Base-by-base conservation (phyloP, 2,329 filamentous ascomycete species). In the Beauveria bassiana region DNA sequence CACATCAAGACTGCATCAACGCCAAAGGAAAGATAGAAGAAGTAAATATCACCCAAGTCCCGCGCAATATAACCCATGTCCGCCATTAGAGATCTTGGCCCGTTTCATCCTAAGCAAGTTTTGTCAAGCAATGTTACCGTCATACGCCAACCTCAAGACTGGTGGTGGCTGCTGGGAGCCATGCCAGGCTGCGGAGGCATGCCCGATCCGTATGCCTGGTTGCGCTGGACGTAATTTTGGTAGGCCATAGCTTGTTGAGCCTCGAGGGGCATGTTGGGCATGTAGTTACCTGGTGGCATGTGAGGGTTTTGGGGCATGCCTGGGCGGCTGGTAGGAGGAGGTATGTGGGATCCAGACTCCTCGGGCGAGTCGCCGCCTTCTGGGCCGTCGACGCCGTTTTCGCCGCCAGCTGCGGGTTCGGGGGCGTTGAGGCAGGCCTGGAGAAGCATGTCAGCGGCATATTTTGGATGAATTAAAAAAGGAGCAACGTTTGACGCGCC, bases 351-450 rank as follows among this genome's bases (percentile, higher is more conserved):
- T 70, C 89, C 87, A 64, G 92, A 87, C 74, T 98, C 95, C 76
- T 98, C 95, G 59, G 93, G 93, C 1, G 93, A 96, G 67, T 97
- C 92, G 70, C 91, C 89, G 66, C 89, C 85, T 68, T 89, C 88
- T 65, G 81, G 77, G 66, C 89, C 88, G 66, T 93, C 89, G 64
- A 90, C 88, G 57, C 89, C 89, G 68, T 92, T 92, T 72, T 96
- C 91, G 70, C 86, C 87, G 70, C 90, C 90, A 40, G 86, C 84
- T 26, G 87, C 82, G 56, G 93, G 93, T 75, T 99, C 95, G 47
- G 95, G 95, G 22, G 95, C 95, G 75, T 99, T 99, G 64, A 99
- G 79, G 73, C 95, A 99, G 57, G 95, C 93, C 93, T 98, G 69
- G 28, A 66, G 61, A 43, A 56, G 59, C 3, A 57, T 34, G 72